Conservation (phyloP, 495 filamentous ascomycete species). For the Neurospora tetraspora region DNA sequence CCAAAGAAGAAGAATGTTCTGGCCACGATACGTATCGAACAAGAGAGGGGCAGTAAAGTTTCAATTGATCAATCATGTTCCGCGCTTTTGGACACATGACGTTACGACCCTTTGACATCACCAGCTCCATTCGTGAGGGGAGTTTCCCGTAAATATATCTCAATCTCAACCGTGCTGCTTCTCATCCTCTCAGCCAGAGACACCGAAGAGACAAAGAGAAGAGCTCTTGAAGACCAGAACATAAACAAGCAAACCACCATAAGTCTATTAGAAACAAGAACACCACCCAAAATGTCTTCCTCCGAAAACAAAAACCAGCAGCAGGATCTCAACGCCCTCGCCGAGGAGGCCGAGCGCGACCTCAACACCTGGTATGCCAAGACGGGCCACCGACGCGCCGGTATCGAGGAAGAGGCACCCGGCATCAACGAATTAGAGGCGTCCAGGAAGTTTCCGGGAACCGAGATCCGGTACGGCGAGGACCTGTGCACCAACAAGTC, state of each 20-base stretch:
- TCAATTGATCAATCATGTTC: background rate
- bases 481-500: conserved; percentile 24
- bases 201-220: background rate
- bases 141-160: background rate
- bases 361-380: conserved; percentile 37
- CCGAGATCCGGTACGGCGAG: conserved; percentile 20
- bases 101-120: background rate
- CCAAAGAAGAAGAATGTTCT: background rate
- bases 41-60: background rate
- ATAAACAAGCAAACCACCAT: background rate
- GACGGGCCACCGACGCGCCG: conserved; percentile 21
- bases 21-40: background rate
- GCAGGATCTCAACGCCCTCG: conserved; percentile 21
- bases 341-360: conserved; percentile 37
- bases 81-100: background rate
- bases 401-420: conserved; percentile 17
- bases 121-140: background rate
- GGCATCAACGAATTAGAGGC: conserved; percentile 20
- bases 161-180: background rate
- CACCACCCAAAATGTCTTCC: background rate
- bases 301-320: background rate
- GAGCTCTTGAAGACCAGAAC: background rate
- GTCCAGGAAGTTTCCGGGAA: conserved; percentile 24
- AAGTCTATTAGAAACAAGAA: no score
- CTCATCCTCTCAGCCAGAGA: background rate